Conservation (phyloP, 148 eudicot genomes). For the Cornus controversa region DNA sequence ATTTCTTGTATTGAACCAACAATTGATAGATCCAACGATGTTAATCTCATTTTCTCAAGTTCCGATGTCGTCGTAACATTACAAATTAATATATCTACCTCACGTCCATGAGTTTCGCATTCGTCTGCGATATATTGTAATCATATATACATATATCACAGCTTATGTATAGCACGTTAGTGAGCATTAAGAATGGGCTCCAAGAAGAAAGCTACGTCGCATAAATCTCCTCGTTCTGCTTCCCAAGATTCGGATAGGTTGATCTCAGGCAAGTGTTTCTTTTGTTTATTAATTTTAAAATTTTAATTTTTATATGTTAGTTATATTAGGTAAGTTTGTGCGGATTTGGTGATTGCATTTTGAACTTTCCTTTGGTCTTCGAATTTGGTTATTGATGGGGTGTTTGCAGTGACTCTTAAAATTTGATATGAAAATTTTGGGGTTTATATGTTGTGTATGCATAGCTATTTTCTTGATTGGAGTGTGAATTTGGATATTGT, state of each 20-base stretch:
- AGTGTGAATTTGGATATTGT: background rate
- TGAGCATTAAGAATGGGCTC: slow-evolving; percentile 18
- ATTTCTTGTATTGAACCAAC: background rate
- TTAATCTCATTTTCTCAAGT: background rate
- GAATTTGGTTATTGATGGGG: background rate
- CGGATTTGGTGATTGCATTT: background rate
- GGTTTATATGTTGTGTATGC: background rate
- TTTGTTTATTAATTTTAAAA: background rate
- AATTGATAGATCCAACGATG: background rate
- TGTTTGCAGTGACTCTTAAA: slow-evolving; percentile 3
- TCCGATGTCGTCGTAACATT: background rate
- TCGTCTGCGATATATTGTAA: background rate
- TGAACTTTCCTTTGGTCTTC: no score
- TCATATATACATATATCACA: background rate
- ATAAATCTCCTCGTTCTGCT: slow-evolving; percentile 13
- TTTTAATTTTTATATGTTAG: background rate
- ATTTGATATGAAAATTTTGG: slow-evolving; percentile 1
- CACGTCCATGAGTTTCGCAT: background rate
- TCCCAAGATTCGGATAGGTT: slow-evolving; percentile 10
- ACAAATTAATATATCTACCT: background rate
- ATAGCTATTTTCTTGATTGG: background rate
- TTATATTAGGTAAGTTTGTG: background rate
- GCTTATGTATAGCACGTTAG: background rate
- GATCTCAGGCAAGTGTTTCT: slow-evolving; percentile 17
- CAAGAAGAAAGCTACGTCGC: slow-evolving; percentile 1